Base-by-base conservation (phyloP, 108 stramenopile species). In the Pseudonitzschia multistriata region DNA sequence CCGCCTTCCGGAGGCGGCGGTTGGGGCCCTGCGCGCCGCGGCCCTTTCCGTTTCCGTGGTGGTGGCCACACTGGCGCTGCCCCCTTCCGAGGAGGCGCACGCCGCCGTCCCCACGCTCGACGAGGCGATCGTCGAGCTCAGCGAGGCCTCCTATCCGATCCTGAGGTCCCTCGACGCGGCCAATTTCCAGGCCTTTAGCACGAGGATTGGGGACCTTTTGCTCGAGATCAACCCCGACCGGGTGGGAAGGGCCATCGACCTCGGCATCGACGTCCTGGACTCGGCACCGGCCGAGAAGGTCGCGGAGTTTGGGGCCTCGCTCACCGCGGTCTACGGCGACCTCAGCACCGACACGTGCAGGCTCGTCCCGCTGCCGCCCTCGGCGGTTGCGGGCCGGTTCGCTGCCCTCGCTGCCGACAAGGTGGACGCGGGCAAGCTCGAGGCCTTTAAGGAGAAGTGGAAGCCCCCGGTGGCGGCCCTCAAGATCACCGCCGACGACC, bases 41-140 rank as follows among this genome's bases (percentile, higher is more conserved):
- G 54, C 54, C 14, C 27, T 55, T 3, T 55, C 54, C 54, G 54
- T 25, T 5, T 55, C 54, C n/a, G 6, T 55, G 30, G 14, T 55
- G 27, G 24, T 55, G 13, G 54, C 54, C 22, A 55, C 54, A 21
- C 3, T 27, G 54, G n/a, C 30, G 30, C 5, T 55, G 24, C 54
- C 54, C 22, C 54, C 54, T 13, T 11, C 27, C 14, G 24, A 21
- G 11, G 54, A 21, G 30, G 5, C 54, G 8, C 30, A 55, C 13
- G 54, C 54, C 5, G 54, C 54, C 29, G 29, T 30, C 14, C 27
- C 30, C 3, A 55, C 54, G 13, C 30, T 55, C 29, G 27, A 55
- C 30, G 54, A 55, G 13, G 54, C 54, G 14, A 55, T 55, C 27
- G 54, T 55, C 54, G 54, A 55, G 30, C 29, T 55, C 54, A 55